phyloP scores from a whole-genome alignment of 2,329 filamentous ascomycete species.

The Alternaria brassicae region DNA sequence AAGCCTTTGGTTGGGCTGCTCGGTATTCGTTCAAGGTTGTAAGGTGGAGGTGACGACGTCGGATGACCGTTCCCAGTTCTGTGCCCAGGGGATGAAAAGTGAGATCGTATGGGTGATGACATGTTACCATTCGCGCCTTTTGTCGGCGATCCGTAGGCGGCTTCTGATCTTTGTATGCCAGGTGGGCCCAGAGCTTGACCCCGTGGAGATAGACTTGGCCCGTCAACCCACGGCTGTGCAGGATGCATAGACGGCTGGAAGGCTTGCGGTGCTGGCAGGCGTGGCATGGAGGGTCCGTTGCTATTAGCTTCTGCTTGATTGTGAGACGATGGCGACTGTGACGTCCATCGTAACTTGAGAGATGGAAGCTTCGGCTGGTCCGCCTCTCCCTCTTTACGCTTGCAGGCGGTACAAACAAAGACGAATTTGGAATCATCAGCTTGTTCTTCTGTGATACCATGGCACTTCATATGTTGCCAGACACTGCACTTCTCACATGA shows the following conservation, averaged over 20 bases:
- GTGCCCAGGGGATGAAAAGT: conserved; percentile 33
- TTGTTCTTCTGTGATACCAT: conserved; percentile 77
- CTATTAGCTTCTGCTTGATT: conserved; percentile 28
- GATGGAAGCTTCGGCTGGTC: conserved; percentile 68
- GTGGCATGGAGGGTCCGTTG: conserved; percentile 10
- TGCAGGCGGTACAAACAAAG: conserved; percentile 83
- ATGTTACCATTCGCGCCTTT: conserved; percentile 35
- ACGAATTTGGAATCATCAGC: conserved; percentile 80
- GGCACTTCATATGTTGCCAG: conserved; percentile 96
- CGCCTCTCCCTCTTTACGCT: conserved; percentile 68
- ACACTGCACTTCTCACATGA: conserved; percentile 93
- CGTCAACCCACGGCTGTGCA: conserved; percentile 48
- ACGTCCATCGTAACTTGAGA: conserved; percentile 65
- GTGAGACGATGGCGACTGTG: conserved; percentile 53
- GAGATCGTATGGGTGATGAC: conserved; percentile 36
- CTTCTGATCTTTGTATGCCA: conserved; percentile 49
- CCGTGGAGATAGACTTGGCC: conserved; percentile 55
- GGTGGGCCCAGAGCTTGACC: conserved; percentile 54
- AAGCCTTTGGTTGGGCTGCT: conserved; percentile 39
- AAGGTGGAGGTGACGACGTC: conserved; percentile 46
- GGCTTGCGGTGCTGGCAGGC: conserved; percentile 30
- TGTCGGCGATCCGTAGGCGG: conserved; percentile 44
- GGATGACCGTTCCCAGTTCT: conserved; percentile 28
- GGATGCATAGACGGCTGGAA: conserved; percentile 30
- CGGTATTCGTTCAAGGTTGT: conserved; percentile 33